Evolutionary conservation across 2,329 filamentous ascomycete genomes (phyloP).

Genomic region (Calonectria crousiana): DNA sequence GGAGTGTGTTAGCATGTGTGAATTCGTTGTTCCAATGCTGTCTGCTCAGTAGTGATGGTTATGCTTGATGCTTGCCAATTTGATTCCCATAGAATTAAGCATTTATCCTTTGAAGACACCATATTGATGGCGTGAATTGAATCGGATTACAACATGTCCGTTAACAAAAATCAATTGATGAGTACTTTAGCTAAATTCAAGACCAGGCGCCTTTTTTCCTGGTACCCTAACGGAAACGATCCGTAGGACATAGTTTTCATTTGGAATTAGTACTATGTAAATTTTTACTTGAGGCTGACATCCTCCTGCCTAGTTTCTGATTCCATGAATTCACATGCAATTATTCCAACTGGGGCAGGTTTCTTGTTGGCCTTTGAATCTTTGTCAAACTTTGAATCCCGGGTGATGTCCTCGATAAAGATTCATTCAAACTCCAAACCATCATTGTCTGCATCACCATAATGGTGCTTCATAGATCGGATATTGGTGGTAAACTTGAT

Average conservation of each 20-base stretch:
- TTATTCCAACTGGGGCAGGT: no score
- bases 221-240: neutral
- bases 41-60: neutral
- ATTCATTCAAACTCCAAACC: no score
- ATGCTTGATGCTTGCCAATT: neutral
- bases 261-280: neutral
- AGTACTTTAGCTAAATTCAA: neutral
- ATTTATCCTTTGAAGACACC: neutral
- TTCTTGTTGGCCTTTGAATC: no score
- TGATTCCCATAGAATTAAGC: neutral
- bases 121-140: neutral
- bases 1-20: neutral
- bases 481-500: no score
- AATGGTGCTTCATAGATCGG: no score
- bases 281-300: no score
- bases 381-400: no score
- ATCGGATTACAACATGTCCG: neutral
- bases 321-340: no score
- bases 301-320: no score
- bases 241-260: neutral
- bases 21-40: neutral
- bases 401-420: no score
- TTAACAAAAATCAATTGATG: neutral
- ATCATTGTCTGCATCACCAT: no score
- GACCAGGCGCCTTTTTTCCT: neutral